These are phyloP conservation scores for Mortierella alpina DNA, from an alignment of 192 early-diverging fungal genomes.

Conservation along the genomic window DNA sequence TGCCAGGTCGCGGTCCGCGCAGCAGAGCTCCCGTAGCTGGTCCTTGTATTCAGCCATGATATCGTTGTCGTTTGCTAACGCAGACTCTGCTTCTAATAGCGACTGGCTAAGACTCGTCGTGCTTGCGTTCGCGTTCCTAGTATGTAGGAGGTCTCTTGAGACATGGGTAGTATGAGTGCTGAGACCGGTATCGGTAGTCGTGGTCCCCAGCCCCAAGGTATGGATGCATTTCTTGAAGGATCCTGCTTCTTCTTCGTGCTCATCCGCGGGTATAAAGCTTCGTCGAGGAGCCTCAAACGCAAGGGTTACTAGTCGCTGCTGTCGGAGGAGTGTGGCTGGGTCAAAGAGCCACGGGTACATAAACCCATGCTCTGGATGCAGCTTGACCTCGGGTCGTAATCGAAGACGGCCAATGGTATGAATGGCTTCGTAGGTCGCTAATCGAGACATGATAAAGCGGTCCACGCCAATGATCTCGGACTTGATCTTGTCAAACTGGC, in stretches of 20 bases:
- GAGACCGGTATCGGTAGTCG: not conserved
- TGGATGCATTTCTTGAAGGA: constrained; percentile 24
- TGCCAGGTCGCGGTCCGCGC: constrained; percentile 55
- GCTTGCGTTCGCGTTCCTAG: constrained; percentile 33
- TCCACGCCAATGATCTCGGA: constrained; percentile 51
- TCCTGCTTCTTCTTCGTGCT: not conserved
- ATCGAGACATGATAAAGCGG: constrained; percentile 55
- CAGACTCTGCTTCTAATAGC: constrained; percentile 19
- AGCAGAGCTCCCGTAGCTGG: constrained; percentile 38
- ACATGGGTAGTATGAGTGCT: too few species aligned
- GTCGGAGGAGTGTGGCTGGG: constrained; percentile 36
- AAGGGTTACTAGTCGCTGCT: constrained; percentile 45
- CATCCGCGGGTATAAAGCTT: not conserved
- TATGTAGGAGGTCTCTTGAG: constrained; percentile 12
- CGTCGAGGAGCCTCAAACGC: constrained; percentile 32
- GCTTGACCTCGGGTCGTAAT: constrained; percentile 14
- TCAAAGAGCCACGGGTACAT: constrained; percentile 54
- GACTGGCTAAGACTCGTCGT: constrained; percentile 37
- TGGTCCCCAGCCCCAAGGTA: constrained; percentile 20
- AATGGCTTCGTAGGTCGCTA: constrained; percentile 67
- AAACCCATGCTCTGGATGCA: constrained; percentile 26
- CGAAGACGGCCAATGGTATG: constrained; percentile 56
- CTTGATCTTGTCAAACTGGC: constrained; percentile 35
- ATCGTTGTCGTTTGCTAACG: constrained; percentile 15
- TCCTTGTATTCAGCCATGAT: constrained; percentile 38